Conservation (phyloP, 306 rosid genomes). For the Echinosophora koreensis region DNA sequence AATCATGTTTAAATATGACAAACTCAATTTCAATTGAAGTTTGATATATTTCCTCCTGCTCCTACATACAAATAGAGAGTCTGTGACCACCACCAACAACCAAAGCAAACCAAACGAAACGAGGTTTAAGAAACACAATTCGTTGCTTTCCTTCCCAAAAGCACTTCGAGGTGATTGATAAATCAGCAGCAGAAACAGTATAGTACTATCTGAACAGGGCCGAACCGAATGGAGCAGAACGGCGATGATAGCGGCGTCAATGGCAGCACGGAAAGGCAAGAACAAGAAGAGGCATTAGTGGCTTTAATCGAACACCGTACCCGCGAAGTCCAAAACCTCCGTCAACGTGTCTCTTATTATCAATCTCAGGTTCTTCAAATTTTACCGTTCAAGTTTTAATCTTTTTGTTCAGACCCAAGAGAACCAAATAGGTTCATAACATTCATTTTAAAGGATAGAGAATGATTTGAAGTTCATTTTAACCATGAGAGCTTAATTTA, state of each 20-base stretch:
- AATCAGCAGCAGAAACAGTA: neutral
- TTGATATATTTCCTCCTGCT: no score
- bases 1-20: no score
- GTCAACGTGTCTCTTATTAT: constrained; percentile 70
- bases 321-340: constrained; percentile 70
- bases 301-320: constrained; percentile 89
- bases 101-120: no score
- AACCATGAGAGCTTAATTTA: no score
- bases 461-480: no score
- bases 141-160: neutral
- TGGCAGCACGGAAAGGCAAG: constrained; percentile 50
- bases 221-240: neutral
- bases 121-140: neutral
- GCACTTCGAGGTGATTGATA: no score
- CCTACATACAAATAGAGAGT: no score
- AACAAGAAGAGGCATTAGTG: constrained; percentile 85
- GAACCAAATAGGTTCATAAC: neutral
- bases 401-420: neutral
- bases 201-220: neutral
- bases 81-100: neutral
- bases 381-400: no score
- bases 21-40: no score
- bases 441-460: neutral
- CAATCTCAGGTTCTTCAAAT: constrained; percentile 62
- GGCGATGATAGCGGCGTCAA: constrained; percentile 22